Evolutionary conservation across 1,284 basidiomycete genomes (phyloP).

Genomic region (Cryptococcus maquisensis): DNA sequence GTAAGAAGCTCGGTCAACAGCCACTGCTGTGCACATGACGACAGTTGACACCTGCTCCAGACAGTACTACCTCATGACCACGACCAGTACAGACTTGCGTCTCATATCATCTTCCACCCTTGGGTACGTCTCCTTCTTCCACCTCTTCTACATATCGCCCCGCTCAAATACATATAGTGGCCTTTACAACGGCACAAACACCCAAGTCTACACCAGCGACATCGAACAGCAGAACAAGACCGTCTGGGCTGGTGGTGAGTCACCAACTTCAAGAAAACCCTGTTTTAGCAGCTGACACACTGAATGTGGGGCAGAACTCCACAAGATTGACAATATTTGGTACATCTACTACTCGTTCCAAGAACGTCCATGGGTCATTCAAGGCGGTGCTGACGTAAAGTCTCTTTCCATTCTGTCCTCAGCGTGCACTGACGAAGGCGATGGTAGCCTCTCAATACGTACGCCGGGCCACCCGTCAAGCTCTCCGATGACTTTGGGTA

Average conservation of each 20-base stretch:
- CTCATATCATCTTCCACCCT: slow-evolving; percentile 14
- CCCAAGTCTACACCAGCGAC: slow-evolving; percentile 5
- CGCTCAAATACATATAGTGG: slow-evolving; percentile 1
- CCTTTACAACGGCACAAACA: slow-evolving; percentile 3
- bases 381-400: slow-evolving; percentile 6
- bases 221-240: neutral
- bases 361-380: slow-evolving; percentile 7
- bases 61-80: slow-evolving; percentile 14
- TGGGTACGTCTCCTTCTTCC: slow-evolving; percentile 3
- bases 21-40: neutral
- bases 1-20: neutral
- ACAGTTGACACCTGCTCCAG: neutral
- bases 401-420: no score
- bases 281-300: no score
- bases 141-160: neutral
- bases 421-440: no score
- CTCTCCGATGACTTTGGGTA: slow-evolving; percentile 5
- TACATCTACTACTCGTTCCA: slow-evolving; percentile 18
- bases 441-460: slow-evolving; percentile 2
- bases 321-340: slow-evolving; percentile 20
- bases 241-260: slow-evolving; percentile 20
- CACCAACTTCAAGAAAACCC: neutral
- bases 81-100: slow-evolving; percentile 6
- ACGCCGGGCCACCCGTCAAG: slow-evolving; percentile 5
- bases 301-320: slow-evolving; percentile 10